These are phyloP conservation scores for Mycena amicta DNA, from an alignment of 768 basidiomycete species.

Conservation along the genomic window DNA sequence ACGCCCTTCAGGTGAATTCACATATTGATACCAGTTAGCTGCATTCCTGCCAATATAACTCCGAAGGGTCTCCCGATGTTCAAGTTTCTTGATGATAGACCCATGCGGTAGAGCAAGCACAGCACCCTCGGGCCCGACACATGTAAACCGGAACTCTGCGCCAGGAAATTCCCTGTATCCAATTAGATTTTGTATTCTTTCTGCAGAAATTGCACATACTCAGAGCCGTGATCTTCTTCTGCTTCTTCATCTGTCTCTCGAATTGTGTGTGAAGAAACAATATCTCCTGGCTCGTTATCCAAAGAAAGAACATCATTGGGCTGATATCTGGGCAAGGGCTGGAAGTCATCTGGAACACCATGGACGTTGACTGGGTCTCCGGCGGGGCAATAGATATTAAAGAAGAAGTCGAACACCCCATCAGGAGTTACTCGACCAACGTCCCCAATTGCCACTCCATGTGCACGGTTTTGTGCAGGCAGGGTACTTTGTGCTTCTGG, in stretches of 20 bases:
- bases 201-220: not conserved
- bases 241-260: not conserved
- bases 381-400: constrained; percentile 34
- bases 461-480: constrained; percentile 21
- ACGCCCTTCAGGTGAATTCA: not conserved
- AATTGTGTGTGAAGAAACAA: not conserved
- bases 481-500: constrained; percentile 29
- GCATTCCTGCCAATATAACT: constrained; percentile 17
- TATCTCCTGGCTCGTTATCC: not conserved
- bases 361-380: constrained; percentile 27
- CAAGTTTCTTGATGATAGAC: constrained; percentile 9
- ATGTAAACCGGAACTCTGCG: not conserved
- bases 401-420: constrained; percentile 35
- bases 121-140: constrained; percentile 12
- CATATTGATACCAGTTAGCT: constrained; percentile 19
- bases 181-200: not conserved
- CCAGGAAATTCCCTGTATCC: too few relatives aligned
- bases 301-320: not conserved
- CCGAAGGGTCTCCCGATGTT: constrained; percentile 5
- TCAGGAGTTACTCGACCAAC: constrained; percentile 33
- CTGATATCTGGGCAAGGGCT: not conserved
- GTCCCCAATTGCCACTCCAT: constrained; percentile 35
- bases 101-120: constrained; percentile 21
- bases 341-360: constrained; percentile 31
- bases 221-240: not conserved